A percentile compares a stretch with the other conserved stretches of the same genome.
These are phyloP conservation scores for Alternaria triticimaculans DNA, from an alignment of 2,329 filamentous ascomycete species.

Conservation along the genomic window DNA sequence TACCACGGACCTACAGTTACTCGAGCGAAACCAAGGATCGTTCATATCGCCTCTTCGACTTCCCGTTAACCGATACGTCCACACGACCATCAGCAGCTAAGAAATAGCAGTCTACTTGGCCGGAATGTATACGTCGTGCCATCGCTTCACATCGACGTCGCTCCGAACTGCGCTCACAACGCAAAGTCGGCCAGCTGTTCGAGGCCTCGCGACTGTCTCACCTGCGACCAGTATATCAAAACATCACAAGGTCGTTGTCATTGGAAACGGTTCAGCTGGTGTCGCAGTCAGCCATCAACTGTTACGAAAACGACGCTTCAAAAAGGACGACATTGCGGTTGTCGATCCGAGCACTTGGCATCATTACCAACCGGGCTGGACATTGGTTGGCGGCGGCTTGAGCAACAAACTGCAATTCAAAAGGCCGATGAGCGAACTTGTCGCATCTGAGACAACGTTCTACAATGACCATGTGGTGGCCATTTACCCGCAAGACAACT, in stretches of 20 bases:
- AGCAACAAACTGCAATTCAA: slow-evolving; percentile 67
- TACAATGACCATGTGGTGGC: slow-evolving; percentile 60
- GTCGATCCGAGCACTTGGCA: slow-evolving; percentile 69
- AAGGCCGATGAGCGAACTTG: slow-evolving; percentile 56
- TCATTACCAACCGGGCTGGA: slow-evolving; percentile 75
- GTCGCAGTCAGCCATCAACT: slow-evolving; percentile 72
- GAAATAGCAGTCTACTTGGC: not conserved
- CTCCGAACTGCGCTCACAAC: not conserved
- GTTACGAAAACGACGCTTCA: slow-evolving; percentile 63
- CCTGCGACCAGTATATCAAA: slow-evolving; percentile 39
- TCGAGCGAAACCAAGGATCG: not conserved
- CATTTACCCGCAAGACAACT: slow-evolving; percentile 65
- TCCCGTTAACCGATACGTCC: not conserved
- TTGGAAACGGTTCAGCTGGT: slow-evolving; percentile 72
- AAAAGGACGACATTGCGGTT: slow-evolving; percentile 66
- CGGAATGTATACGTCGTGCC: not conserved
- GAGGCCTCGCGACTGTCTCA: slow-evolving; percentile 29
- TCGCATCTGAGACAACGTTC: slow-evolving; percentile 66
- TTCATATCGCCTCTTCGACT: not conserved
- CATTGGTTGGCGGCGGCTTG: slow-evolving; percentile 69
- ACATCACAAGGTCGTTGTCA: slow-evolving; percentile 69
- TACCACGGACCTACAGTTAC: not conserved
- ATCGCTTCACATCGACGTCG: not conserved
- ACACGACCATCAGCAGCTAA: not conserved
- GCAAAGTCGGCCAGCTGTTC: not conserved